Conservation (phyloP, 768 basidiomycete species). For the Pisolithus marmoratus region DNA sequence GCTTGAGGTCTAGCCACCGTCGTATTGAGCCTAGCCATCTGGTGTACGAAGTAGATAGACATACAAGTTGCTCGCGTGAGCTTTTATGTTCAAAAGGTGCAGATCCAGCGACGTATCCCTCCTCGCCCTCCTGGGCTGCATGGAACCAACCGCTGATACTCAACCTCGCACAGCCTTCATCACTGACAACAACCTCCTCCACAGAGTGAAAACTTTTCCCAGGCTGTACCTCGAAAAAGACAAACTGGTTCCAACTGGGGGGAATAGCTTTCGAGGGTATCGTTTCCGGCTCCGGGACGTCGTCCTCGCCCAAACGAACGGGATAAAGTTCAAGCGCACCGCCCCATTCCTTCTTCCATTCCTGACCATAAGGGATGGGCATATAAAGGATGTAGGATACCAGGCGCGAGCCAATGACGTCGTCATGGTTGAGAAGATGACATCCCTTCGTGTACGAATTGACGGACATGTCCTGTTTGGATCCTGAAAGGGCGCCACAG, state of each 20-base stretch:
- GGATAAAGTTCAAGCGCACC: constrained; percentile 95
- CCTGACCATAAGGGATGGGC: constrained; percentile 65
- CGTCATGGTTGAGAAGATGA: constrained; percentile 97
- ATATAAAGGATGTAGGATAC: constrained; percentile 98
- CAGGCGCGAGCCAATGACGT: constrained; percentile 90
- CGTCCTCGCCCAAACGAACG: constrained; percentile 48
- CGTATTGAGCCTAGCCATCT: constrained; percentile 5
- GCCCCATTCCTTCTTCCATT: constrained; percentile 88
- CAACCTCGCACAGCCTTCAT: constrained; percentile 68
- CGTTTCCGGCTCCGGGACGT: constrained; percentile 58
- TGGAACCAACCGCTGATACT: constrained; percentile 99
- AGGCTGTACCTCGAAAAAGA: constrained; percentile 90
- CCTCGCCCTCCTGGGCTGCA: constrained; percentile 83
- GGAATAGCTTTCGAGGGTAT: constrained; percentile 63
- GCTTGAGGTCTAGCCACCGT: constrained; percentile 47
- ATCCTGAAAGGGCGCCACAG: constrained; percentile 86
- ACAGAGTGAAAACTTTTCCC: constrained; percentile 95
- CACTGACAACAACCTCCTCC: constrained; percentile 85
- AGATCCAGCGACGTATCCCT: constrained; percentile 64
- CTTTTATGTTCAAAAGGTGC: constrained; percentile 50
- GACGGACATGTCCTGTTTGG: constrained; percentile 93
- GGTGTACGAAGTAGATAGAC: constrained; percentile 28
- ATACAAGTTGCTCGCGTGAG: constrained; percentile 89
- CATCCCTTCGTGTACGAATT: constrained; percentile 88
- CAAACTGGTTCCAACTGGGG: constrained; percentile 85